Conservation (phyloP, 495 filamentous ascomycete species). For the Aspergillus asperescens region DNA sequence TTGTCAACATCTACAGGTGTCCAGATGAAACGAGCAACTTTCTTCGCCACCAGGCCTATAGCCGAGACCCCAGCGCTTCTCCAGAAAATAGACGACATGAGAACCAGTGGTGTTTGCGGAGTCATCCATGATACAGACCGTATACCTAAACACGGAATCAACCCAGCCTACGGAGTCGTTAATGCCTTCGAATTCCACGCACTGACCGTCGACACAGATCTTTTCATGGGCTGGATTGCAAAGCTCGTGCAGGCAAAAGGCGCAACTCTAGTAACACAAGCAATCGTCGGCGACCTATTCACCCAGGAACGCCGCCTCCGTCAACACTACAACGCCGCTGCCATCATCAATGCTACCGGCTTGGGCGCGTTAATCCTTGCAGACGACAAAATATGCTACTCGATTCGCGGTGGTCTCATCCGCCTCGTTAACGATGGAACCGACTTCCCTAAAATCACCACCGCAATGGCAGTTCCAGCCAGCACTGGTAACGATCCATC, state of each 20-base stretch:
- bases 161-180: not conserved
- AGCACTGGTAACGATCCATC: not conserved
- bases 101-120: not conserved
- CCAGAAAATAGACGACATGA: not conserved
- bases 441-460: conserved; percentile 42
- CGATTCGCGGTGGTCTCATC: conserved; percentile 43
- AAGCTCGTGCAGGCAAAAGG: conserved; percentile 43
- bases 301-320: conserved; percentile 35
- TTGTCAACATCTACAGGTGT: not conserved
- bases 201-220: conserved; percentile 49
- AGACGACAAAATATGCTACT: conserved; percentile 35
- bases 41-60: not conserved
- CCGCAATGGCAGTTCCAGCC: conserved; percentile 33
- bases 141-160: not conserved
- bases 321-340: conserved; percentile 34
- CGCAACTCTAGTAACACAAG: conserved; percentile 35
- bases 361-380: conserved; percentile 33
- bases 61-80: not conserved
- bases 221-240: conserved; percentile 42
- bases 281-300: conserved; percentile 36
- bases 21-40: conserved; percentile 4
- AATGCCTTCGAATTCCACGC: conserved; percentile 46
- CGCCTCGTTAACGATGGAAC: conserved; percentile 48
- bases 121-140: not conserved
- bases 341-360: conserved; percentile 46